These are phyloP conservation scores for Gossypium gossypioides DNA, from an alignment of 441 rosid genomes.

Conservation along the genomic window DNA sequence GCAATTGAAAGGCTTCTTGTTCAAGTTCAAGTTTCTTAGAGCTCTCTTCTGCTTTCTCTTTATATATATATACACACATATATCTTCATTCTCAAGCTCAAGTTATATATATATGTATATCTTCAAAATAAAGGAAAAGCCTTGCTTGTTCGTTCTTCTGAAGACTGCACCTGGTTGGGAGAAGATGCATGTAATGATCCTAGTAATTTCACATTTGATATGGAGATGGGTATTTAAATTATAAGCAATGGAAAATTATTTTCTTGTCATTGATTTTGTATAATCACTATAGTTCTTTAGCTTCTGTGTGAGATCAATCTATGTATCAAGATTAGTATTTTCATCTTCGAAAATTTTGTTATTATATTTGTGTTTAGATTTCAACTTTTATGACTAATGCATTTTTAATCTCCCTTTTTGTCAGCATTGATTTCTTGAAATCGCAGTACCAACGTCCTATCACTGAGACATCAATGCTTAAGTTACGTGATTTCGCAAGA, in stretches of 20 bases:
- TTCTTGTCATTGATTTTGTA: neutral
- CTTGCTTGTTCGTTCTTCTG: neutral
- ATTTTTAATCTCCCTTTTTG: conserved; percentile 16
- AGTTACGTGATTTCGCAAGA: conserved; percentile 57
- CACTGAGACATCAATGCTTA: conserved; percentile 40
- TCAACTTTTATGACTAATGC: neutral
- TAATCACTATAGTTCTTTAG: neutral
- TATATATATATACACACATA: too few relatives aligned
- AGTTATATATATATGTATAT: too few relatives aligned
- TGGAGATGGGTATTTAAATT: neutral
- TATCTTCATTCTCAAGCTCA: too few relatives aligned
- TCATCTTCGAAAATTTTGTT: neutral
- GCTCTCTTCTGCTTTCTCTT: too few relatives aligned
- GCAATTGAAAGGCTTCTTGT: too few relatives aligned
- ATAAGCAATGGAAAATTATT: neutral
- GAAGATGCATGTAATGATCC: neutral
- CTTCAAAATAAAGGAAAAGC: neutral
- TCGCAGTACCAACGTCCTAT: conserved; percentile 46
- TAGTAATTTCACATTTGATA: neutral
- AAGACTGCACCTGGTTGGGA: neutral
- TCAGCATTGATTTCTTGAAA: conserved; percentile 46
- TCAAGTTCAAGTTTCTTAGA: too few relatives aligned
- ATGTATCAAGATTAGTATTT: neutral
- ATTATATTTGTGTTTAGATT: neutral
- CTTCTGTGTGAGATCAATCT: neutral